phyloP scores from a whole-genome alignment of 108 stramenopile species.

The Pseudonitzschia multistriata region DNA sequence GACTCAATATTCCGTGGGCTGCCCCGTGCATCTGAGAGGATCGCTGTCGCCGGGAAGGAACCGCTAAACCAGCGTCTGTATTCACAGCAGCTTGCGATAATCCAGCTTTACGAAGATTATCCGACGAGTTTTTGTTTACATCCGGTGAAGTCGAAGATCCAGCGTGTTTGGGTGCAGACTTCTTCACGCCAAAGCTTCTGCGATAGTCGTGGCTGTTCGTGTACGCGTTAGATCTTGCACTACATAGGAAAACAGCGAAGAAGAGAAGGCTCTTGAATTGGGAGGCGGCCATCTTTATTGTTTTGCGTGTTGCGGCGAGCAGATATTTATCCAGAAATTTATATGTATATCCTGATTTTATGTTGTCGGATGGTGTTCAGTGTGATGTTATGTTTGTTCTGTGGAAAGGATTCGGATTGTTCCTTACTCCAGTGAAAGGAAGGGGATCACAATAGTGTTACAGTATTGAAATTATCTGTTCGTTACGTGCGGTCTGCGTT shows the following conservation, averaged over 20 bases:
- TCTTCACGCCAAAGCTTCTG: background rate
- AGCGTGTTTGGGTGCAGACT: background rate
- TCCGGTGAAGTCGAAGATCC: background rate
- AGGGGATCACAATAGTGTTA: too few species aligned
- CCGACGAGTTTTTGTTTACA: background rate
- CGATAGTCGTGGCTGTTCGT: background rate
- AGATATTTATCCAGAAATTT: too few species aligned
- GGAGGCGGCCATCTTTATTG: background rate
- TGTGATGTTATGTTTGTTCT: background rate
- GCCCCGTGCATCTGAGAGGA: conserved; percentile 63
- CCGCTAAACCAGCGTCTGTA: background rate
- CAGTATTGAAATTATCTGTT: background rate
- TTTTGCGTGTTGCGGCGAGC: too few species aligned
- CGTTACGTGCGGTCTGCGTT: too few species aligned
- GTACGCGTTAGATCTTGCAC: background rate
- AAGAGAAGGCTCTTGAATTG: background rate
- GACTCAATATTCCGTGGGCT: conserved; percentile 78
- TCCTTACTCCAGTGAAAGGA: background rate
- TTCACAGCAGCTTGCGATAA: background rate
- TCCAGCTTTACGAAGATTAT: background rate
- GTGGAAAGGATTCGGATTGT: background rate
- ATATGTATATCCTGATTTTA: background rate
- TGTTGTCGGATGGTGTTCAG: background rate
- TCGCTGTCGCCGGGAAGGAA: background rate
- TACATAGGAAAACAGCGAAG: background rate